Evolutionary conservation across 2,329 filamentous ascomycete genomes (phyloP).

Genomic region (Alternaria viburni): DNA sequence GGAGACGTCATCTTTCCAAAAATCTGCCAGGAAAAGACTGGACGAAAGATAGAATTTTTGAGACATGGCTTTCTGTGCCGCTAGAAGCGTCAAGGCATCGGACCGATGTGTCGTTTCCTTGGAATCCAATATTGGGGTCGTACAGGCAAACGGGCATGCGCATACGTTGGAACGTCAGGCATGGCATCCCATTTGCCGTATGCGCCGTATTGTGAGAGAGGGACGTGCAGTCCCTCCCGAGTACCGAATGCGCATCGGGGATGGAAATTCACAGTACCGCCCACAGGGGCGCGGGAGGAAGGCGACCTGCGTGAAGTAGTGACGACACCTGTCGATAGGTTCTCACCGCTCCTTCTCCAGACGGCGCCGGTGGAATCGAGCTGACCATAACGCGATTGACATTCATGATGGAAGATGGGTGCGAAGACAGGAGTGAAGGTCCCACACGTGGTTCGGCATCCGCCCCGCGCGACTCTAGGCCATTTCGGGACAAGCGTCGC

Average conservation of each 20-base stretch:
- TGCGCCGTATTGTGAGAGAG: background rate
- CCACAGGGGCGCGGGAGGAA: slow-evolving; percentile 8
- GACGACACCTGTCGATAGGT: background rate
- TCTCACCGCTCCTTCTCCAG: slow-evolving; percentile 19
- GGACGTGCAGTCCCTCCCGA: slow-evolving; percentile 3
- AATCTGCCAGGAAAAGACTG: background rate
- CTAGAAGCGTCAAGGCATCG: background rate
- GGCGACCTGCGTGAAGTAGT: background rate
- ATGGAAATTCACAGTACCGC: background rate
- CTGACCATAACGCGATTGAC: background rate
- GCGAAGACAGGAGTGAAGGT: slow-evolving; percentile 9
- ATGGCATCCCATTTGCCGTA: background rate
- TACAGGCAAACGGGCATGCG: slow-evolving; percentile 14
- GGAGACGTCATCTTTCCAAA: background rate
- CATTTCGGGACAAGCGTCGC: slow-evolving; percentile 15
- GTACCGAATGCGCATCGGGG: background rate
- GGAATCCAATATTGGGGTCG: background rate
- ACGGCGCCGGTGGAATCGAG: background rate
- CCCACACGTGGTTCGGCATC: slow-evolving; percentile 18
- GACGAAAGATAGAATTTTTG: background rate
- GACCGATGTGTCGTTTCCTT: slow-evolving; percentile 8
- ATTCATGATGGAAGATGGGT: background rate
- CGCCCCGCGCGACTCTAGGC: slow-evolving; percentile 11
- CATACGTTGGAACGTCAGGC: background rate
- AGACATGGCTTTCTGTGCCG: background rate